Base-by-base conservation (phyloP, 2,329 filamentous ascomycete species). In the Chaetomium olivaceum region DNA sequence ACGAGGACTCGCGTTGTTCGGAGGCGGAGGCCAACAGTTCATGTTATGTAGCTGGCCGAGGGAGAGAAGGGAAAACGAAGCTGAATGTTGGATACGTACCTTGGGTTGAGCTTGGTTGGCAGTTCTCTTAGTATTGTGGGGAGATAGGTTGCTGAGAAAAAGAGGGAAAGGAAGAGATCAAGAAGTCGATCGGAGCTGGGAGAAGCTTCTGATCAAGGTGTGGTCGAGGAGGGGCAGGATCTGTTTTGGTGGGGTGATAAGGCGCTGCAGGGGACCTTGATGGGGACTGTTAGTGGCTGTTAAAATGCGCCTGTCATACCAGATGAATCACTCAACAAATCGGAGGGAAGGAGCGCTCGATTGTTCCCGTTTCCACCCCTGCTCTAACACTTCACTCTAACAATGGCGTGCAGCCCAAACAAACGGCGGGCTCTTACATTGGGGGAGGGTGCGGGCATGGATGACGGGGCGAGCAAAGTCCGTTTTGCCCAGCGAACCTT, bases 221-320 rank as follows among this genome's bases (percentile, higher is more conserved):
- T 62, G 54, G 60, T 69, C 48, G 59, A 70, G 61, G 68, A 70
- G 69, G 71, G 71, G 71, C 68, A 70, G 63, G 62, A 61, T 64
- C 59, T 65, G 65, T 50, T 62, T 67, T 64, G 69, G 71, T 73
- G 69, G 71, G 70, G 71, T 73, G 70, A 70, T 68, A 64, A 62
- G 57, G 43, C 51, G 29, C 43, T 31, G 63, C 64, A 58, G 61
- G 66, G 59, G 66, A 66, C n/a, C 36, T 43, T 50, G 48, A 57
- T 31, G 21, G 48, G 25, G 27, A 16, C 23, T 66, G 66, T 68
- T 69, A 71, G 62, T 66, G 63, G 58, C 43, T 63, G 65, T 63
- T 68, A 69, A 62, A 64, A 39, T 25, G 48, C 54, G 36, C 54
- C 39, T 46, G 55, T 57, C 65, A 63, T 59, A 39, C 60, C 39